Evolutionary conservation across 2,329 filamentous ascomycete genomes (phyloP), one percentile per base, ranked within the genome.

Genomic region (Epichloe gansuensis): DNA sequence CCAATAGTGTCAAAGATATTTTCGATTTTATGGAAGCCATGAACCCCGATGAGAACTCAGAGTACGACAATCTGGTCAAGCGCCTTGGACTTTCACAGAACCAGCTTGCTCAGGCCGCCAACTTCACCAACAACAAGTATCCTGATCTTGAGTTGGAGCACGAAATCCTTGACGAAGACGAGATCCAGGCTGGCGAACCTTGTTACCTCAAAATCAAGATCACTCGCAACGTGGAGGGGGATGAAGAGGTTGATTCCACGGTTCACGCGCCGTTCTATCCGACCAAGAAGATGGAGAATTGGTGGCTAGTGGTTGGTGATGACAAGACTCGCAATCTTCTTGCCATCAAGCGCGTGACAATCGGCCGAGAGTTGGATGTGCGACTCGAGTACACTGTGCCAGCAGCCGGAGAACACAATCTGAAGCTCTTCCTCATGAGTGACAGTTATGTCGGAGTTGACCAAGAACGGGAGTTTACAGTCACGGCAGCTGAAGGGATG

Each of bases 21-120:
- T 91, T 95, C 62, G 90, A 95, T 64, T 97, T 98, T 72, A 96
- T 97, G 86, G 91, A 97, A 60, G 87, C 89, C 57, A 98, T 98
- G 91, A 93, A 95, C 65, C 90, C 91, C 2, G 85, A 89, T 2
- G 91, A 95, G 68, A 95, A 96, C 66, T 73, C 85, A 41, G 77
- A 95, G 57, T 91, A 95, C 66, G 77, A 77, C 46, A 76, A 78
- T 35, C 76, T 98, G 35, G 78, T 97, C 57, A 84, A 88, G 64
- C 80, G 82, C 3, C 78, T 98, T 40, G 82, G 83, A 7, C 76
- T 98, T 42, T 82, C 83, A 51, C 88, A 94, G 66, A 78, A 76
- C 52, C 89, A 98, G 66, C 76, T 98, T 50, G 82, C 80, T 8
- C 82, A 96, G 64, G 90, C 89, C n/a, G 93, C 93, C 15, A 82